A percentile compares a stretch with the other conserved stretches of the same genome.
These are phyloP conservation scores for Colletotrichum musae DNA, from an alignment of 2,329 filamentous ascomycete genomes.

Conservation along the genomic window DNA sequence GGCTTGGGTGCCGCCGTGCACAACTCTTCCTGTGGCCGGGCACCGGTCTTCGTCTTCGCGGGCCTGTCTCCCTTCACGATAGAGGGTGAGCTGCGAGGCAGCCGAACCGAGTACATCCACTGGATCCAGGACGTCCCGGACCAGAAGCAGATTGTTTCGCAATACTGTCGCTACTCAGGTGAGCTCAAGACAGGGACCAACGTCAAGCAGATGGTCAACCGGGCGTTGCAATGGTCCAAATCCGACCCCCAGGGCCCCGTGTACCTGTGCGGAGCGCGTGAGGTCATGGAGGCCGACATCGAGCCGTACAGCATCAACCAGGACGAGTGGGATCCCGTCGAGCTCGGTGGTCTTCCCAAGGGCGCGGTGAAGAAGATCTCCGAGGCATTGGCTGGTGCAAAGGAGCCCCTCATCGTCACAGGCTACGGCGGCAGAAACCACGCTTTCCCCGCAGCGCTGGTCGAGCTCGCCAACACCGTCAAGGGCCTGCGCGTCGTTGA, in stretches of 20 bases:
- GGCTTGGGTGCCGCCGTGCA: conserved; percentile 80
- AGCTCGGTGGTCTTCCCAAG: conserved; percentile 71
- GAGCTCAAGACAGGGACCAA: conserved; percentile 86
- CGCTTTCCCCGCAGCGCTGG: conserved; percentile 70
- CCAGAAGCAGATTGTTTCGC: conserved; percentile 80
- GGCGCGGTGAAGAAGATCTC: conserved; percentile 72
- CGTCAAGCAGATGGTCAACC: conserved; percentile 86
- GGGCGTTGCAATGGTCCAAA: conserved; percentile 81
- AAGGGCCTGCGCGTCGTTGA: conserved; percentile 81
- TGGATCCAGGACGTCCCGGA: conserved; percentile 85
- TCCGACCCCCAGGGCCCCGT: conserved; percentile 82
- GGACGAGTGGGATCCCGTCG: conserved; percentile 78
- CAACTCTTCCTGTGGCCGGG: conserved; percentile 78
- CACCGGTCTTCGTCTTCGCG: conserved; percentile 80
- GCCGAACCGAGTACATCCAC: conserved; percentile 81
- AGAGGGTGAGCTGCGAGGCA: conserved; percentile 79
- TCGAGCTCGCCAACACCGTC: conserved; percentile 76
- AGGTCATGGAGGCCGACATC: conserved; percentile 88
- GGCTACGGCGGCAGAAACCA: conserved; percentile 82
- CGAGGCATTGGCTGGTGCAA: conserved; percentile 73
- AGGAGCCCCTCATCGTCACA: conserved; percentile 78
- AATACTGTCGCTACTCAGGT: conserved; percentile 84
- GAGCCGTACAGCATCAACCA: conserved; percentile 79
- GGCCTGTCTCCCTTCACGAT: conserved; percentile 79
- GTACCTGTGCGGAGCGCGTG: conserved; percentile 80